phyloP scores from a whole-genome alignment of 116 monocot species.

The Posidonia oceanica region DNA sequence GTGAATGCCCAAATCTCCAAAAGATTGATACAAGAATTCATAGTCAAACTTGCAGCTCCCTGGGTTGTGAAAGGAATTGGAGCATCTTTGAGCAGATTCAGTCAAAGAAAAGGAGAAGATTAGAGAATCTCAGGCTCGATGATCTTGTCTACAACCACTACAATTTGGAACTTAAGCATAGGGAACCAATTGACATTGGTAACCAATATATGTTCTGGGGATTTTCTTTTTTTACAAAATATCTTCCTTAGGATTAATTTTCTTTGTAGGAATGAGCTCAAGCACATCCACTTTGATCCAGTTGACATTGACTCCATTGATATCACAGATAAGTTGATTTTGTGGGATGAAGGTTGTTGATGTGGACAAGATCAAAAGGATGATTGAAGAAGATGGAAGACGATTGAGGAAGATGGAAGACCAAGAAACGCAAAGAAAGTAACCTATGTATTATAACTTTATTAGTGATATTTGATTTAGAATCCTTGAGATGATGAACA shows the following conservation, averaged over 20 bases:
- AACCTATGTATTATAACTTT: not conserved
- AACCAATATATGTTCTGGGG: not conserved
- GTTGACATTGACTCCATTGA: not conserved
- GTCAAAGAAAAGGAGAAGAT: not conserved
- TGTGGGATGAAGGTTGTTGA: not conserved
- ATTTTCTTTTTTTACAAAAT: no score
- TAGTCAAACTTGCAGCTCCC: no score
- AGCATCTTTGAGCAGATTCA: not conserved
- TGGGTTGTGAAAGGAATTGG: no score
- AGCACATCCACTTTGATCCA: not conserved
- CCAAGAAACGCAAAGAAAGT: not conserved
- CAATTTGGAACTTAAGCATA: not conserved
- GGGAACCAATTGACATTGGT: not conserved
- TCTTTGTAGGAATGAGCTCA: not conserved
- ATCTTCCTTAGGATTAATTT: not conserved
- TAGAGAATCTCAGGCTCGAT: not conserved
- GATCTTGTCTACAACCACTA: not conserved
- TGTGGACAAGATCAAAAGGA: not conserved
- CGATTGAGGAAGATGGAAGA: not conserved
- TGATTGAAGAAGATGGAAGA: not conserved
- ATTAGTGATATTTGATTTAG: no score
- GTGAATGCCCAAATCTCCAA: no score
- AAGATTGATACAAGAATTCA: no score
- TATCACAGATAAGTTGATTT: not conserved
- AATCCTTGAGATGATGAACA: no score